Percentiles rank a stretch among this genome's conserved stretches.
Conservation (phyloP, 1,284 basidiomycete species). For the Sparassis latifolia region DNA sequence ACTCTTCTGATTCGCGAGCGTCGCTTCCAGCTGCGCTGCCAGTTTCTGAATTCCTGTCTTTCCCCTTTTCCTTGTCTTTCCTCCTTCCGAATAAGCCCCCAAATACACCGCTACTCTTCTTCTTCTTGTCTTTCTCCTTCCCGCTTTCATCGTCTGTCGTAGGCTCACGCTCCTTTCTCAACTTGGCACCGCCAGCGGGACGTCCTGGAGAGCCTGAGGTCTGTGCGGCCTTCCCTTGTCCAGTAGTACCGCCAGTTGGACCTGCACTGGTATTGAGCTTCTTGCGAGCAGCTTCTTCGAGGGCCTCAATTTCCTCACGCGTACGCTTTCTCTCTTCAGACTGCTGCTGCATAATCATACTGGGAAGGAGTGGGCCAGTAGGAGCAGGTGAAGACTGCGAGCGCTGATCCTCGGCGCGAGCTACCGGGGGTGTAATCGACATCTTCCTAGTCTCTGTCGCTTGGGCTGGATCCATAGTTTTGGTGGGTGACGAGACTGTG, state of each 20-base stretch:
- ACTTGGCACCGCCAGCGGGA: constrained; percentile 36
- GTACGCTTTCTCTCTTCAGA: constrained; percentile 54
- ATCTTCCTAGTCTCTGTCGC: constrained; percentile 66
- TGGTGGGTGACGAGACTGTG: constrained; percentile 21
- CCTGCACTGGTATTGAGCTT: constrained; percentile 35
- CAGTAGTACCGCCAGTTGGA: constrained; percentile 15
- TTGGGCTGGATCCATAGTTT: constrained; percentile 47
- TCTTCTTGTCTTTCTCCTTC: constrained; percentile 50
- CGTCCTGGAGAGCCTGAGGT: constrained; percentile 3
- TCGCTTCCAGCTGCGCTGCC: constrained; percentile 24
- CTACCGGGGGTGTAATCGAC: constrained; percentile 72
- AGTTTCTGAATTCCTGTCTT: constrained; percentile 30
- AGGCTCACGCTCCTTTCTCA: constrained; percentile 57
- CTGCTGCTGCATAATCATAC: constrained; percentile 41
- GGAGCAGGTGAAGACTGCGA: constrained; percentile 5
- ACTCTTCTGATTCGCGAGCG: constrained; percentile 45
- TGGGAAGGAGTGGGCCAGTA: constrained; percentile 36
- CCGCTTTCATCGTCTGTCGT: constrained; percentile 38
- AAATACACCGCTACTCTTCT: constrained; percentile 66
- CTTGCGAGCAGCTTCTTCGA: constrained; percentile 54
- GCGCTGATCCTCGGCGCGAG: constrained; percentile 35
- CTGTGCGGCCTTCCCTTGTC: constrained; percentile 8
- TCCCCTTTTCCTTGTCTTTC: constrained; percentile 75
- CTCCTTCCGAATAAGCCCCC: constrained; percentile 68
- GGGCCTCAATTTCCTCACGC: constrained; percentile 53